Evolutionary conservation across 306 rosid genomes (phyloP), one percentile per base, ranked within the genome.

Genomic region (Hylodesmum podocarpum): DNA sequence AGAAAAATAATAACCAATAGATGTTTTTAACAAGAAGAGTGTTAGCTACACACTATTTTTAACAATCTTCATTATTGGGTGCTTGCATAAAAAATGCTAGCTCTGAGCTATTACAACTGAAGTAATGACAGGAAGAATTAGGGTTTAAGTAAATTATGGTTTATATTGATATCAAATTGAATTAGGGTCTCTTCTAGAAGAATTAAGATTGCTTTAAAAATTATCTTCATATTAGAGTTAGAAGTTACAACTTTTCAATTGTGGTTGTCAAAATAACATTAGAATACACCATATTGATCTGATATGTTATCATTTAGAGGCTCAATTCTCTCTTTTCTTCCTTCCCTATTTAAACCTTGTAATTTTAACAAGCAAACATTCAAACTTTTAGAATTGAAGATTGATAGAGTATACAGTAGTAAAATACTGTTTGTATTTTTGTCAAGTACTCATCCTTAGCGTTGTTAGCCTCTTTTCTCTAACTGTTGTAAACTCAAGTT

Each of bases 291-390:
- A 54, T 9, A 57, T 16, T 46, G 61, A 55, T 72, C 40, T 39
- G 31, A 73, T 55, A 43, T 55, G 55, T 2, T 39, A 39, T 55
- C 39, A 72, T 73, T 73, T 9, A 25, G 25, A 24, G 29, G n/a
- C 43, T 15, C 41, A 55, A n/a, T 25, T 57, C 54, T 39, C 77
- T 72, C 53, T 39, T 73, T 31, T 19, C 58, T 13, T 21, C 55
- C 31, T 73, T 41, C 53, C 51, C 51, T 51, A 53, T 29, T n/a
- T 27, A 57, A 58, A 58, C 58, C 33, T 18, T 16, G 41, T 39
- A n/a, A 73, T 57, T 40, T 40, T 21, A 73, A 28, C 72, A 75
- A 34, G 72, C 36, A 75, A 62, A 10, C 61, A 14, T 19, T 72
- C 62, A 65, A 10, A 50, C 31, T 3, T 74, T 19, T 37, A 16